Base-by-base conservation (phyloP, 2,329 filamentous ascomycete species). In the Fusarium nisikadoi region DNA sequence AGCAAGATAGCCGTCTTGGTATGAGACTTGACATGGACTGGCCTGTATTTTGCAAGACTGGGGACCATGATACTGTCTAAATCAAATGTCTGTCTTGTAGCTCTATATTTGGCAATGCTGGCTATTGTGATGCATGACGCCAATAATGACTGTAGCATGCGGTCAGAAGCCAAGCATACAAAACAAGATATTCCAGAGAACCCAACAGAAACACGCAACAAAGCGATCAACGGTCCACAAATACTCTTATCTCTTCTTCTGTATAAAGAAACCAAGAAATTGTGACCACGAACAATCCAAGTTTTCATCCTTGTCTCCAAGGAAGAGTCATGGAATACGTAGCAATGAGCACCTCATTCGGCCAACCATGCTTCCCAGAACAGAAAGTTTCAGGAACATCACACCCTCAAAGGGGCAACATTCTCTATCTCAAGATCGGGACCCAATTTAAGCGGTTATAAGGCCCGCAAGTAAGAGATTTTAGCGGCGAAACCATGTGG, bases 401-500 rank as follows among this genome's bases (percentile, higher is more conserved):
- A 31, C 6, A 31, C 13, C 17, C 38, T 68, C 14, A 62, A 55
- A 62, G 5, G 55, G 42, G 25, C 20, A 54, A 23, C 25, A 11
- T 38, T 14, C 27, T 59, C 38, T 47, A 70, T 62, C 43, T 56
- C 1, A 8, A 45, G 56, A 62, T 65, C 33, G 17, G 7, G 46
- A 36, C 38, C 66, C 47, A 41, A 11, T 62, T 50, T 69, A 29
- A 25, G 31, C 31, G 16, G 25, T 29, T 59, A 38, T 46, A 33
- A 47, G 59, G 42, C 42, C 67, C 67, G 64, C 47, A n/a, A 8
- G 41, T 31, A 46, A 60, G n/a, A 60, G 43, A 45, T 45, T 53
- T 65, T 55, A 31, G 29, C 11, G 31, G 36, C n/a, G 19, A 43
- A 38, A 29, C 31, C 19, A 12, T 25, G 53, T 20, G 50, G 46